These are phyloP conservation scores for Solanum clarkiae DNA, from an alignment of 257 asterid genomes.

Conservation along the genomic window DNA sequence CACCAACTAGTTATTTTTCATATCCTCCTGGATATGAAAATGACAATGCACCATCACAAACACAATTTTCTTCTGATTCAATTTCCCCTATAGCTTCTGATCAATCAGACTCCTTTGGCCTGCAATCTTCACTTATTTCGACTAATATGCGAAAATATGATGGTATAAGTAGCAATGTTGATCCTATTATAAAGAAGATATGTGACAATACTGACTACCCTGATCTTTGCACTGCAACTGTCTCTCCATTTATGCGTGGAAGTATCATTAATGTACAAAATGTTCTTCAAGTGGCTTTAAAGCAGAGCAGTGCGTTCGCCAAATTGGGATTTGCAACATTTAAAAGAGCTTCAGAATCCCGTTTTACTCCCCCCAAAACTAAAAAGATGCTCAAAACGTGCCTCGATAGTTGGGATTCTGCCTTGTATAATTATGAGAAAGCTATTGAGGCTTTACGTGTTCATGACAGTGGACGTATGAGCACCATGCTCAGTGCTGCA, in stretches of 20 bases:
- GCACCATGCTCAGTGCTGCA: conserved; percentile 13
- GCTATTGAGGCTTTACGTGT: neutral
- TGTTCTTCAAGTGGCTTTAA: conserved; percentile 3
- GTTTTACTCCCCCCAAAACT: conserved; percentile 3
- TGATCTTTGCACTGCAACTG: conserved; percentile 11
- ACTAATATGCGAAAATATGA: no score
- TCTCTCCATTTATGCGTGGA: neutral
- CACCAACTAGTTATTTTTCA: neutral
- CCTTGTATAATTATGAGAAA: conserved; percentile 1
- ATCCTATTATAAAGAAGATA: neutral
- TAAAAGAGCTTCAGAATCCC: neutral
- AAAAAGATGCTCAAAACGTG: conserved; percentile 3
- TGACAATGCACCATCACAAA: neutral
- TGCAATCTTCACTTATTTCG: neutral
- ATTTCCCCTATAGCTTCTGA: neutral
- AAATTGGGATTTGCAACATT: neutral
- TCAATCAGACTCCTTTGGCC: neutral
- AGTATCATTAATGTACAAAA: neutral
- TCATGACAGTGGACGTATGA: conserved; percentile 6
- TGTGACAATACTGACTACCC: conserved; percentile 23
- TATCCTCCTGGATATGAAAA: neutral
- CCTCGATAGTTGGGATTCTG: conserved; percentile 9
- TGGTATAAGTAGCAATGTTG: neutral
- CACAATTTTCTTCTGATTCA: neutral
- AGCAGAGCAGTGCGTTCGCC: conserved; percentile 4